Conservation (phyloP, 2,329 filamentous ascomycete species). For the Penicillium sp. region DNA sequence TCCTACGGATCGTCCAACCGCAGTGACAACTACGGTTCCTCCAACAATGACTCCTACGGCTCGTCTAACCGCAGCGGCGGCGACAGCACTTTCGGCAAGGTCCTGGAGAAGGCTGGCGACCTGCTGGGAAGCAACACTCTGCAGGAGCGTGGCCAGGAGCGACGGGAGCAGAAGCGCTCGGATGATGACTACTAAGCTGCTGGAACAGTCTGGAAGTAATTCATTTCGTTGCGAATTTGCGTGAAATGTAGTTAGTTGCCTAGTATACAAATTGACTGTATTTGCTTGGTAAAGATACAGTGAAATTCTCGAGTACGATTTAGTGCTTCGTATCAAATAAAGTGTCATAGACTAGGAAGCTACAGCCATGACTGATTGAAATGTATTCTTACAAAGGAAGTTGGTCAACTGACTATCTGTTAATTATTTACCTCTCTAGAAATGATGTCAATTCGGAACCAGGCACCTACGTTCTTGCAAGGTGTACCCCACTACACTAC, state of each 20-base stretch:
- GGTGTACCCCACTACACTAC: background rate
- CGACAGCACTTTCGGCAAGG: constrained; percentile 9
- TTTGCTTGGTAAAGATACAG: background rate
- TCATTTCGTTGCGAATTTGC: background rate
- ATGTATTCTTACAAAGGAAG: too few species aligned
- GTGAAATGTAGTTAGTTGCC: background rate
- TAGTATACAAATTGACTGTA: background rate
- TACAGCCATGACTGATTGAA: too few species aligned
- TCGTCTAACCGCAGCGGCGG: constrained; percentile 9
- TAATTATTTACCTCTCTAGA: background rate
- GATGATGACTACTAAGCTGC: constrained; percentile 8
- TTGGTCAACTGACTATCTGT: too few species aligned
- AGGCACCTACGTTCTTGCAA: background rate
- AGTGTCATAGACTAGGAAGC: too few species aligned
- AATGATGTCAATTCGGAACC: background rate
- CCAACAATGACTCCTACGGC: background rate
- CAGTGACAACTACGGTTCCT: background rate
- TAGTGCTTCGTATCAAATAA: background rate
- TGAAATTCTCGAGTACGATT: background rate
- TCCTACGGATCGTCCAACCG: constrained; percentile 4
- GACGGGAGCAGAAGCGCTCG: constrained; percentile 1
- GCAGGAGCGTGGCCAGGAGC: constrained; percentile 11
- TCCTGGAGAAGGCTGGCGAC: constrained; percentile 12
- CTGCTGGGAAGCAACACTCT: constrained; percentile 4
- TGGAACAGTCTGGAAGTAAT: background rate